A percentile compares a stretch with the other conserved stretches of the same genome.
These are phyloP conservation scores for Brettanomyces bruxellensis DNA, from an alignment of 805 yeast genomes.

Conservation along the genomic window DNA sequence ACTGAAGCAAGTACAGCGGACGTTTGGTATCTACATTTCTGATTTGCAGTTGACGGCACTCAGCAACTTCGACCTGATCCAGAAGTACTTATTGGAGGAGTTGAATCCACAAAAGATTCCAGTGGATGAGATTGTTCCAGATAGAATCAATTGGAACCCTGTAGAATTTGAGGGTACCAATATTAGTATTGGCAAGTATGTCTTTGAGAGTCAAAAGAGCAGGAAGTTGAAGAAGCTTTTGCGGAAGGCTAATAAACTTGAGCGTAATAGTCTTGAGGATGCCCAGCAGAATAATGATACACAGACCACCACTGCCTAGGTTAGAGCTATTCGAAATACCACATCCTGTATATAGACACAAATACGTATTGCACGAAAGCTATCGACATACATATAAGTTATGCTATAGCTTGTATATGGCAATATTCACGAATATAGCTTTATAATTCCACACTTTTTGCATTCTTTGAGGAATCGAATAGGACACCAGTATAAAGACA, in stretches of 20 bases:
- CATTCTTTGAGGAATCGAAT: no score
- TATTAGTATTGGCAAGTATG: conserved; percentile 43
- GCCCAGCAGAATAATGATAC: no score
- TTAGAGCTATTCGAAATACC: no score
- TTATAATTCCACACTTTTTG: no score
- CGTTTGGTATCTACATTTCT: conserved; percentile 42
- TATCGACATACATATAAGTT: no score
- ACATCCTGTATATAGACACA: no score
- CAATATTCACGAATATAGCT: no score
- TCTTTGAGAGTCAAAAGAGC: conserved; percentile 36
- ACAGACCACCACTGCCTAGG: no score
- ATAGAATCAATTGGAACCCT: conserved; percentile 55
- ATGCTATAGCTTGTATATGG: no score
- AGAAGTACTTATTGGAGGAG: conserved; percentile 25
- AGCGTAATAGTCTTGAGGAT: conserved; percentile 11
- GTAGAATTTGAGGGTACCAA: conserved; percentile 52
- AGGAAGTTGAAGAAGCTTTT: conserved; percentile 38
- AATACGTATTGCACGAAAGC: no score
- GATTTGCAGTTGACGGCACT: conserved; percentile 39
- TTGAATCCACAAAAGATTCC: conserved; percentile 32
- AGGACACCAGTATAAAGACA: no score
- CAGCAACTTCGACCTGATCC: conserved; percentile 30
- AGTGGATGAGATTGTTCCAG: conserved; percentile 58
- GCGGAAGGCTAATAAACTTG: conserved; percentile 21
- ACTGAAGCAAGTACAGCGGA: conserved; percentile 37